These are phyloP conservation scores for Starmera pachycereana DNA, from an alignment of 805 yeast genomes.

Conservation along the genomic window DNA sequence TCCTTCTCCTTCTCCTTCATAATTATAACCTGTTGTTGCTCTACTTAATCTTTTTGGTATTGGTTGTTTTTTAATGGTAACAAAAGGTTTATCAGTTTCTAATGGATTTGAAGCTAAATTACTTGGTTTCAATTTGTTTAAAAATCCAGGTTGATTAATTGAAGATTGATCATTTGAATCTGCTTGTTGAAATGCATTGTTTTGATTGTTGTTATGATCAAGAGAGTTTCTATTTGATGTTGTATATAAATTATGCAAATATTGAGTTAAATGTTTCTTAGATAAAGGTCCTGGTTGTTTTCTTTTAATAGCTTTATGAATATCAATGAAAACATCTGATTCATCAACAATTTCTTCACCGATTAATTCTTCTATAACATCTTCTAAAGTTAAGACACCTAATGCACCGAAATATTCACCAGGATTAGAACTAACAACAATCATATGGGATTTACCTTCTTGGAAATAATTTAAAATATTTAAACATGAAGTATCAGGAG, in stretches of 20 bases:
- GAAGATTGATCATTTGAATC: neutral
- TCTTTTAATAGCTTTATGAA: conserved; percentile 77
- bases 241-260: conserved; percentile 52
- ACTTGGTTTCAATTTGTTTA: conserved; percentile 19
- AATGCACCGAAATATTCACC: conserved; percentile 77
- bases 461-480: conserved; percentile 93
- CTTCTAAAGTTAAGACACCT: conserved; percentile 91
- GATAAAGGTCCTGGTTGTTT: conserved; percentile 67
- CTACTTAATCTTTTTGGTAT: conserved; percentile 8
- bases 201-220: conserved; percentile 19
- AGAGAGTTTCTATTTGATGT: conserved; percentile 32
- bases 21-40: conserved; percentile 9
- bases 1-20: conserved; percentile 11
- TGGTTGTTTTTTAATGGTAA: conserved; percentile 57
- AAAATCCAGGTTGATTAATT: neutral
- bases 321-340: conserved; percentile 86
- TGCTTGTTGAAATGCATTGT: too few species aligned
- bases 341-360: conserved; percentile 98
- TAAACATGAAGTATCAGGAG: conserved; percentile 83
- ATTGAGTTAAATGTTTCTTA: conserved; percentile 57
- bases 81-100: conserved; percentile 52
- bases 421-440: conserved; percentile 77
- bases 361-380: conserved; percentile 94
- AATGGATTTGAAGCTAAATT: conserved; percentile 66
- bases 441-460: conserved; percentile 97